Percentiles rank a stretch among this genome's conserved stretches.
Conservation (phyloP, 2,329 filamentous ascomycete genomes). For the Pseudogymnoascus destructans region DNA sequence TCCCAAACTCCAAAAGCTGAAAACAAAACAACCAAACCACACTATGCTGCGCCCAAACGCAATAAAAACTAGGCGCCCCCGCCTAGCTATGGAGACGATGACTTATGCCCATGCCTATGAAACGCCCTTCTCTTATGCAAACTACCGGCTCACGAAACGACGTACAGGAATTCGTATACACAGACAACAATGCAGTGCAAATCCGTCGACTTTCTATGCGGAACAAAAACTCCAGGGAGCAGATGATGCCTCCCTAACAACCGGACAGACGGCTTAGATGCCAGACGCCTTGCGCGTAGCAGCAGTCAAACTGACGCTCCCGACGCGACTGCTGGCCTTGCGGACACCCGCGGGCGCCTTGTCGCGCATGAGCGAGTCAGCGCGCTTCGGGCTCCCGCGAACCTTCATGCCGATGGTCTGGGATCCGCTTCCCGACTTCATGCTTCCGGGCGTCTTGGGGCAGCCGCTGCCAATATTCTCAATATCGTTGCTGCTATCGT, state of each 20-base stretch:
- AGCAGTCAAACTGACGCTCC: constrained; percentile 36
- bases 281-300: constrained; percentile 24
- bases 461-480: constrained; percentile 50
- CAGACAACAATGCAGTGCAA: not conserved
- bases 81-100: not conserved
- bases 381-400: constrained; percentile 44
- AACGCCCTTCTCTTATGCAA: not conserved
- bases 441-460: constrained; percentile 41
- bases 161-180: not conserved
- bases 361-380: constrained; percentile 31
- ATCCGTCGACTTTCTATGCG: not conserved
- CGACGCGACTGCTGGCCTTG: constrained; percentile 54
- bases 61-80: not conserved
- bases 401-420: constrained; percentile 46
- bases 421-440: constrained; percentile 38
- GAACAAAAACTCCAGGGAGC: constrained; percentile 15
- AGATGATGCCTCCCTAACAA: constrained; percentile 5
- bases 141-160: not conserved
- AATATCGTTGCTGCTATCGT: constrained; percentile 55
- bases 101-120: constrained; percentile 5
- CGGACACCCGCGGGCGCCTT: constrained; percentile 43
- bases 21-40: not conserved
- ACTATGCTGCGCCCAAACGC: constrained; percentile 4
- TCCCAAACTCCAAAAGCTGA: not conserved
- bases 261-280: constrained; percentile 16